Evolutionary conservation across 2,329 filamentous ascomycete species (phyloP), one percentile per base, ranked within the genome.

Genomic region (Alternaria tenuissima): DNA sequence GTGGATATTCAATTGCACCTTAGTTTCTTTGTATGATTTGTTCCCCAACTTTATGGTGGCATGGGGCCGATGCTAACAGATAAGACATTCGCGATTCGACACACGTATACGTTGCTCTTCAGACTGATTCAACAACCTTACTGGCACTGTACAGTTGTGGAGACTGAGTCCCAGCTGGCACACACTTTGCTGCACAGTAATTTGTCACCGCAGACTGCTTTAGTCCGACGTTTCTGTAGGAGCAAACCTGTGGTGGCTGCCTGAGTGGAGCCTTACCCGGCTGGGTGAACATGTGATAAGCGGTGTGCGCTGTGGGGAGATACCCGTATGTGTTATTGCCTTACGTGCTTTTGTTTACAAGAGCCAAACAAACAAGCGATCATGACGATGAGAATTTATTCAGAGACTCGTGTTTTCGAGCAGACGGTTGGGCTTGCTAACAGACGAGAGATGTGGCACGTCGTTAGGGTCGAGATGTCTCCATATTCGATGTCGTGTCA

Each of bases 121-220:
- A 28, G 34, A 24, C 20, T 36, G 46, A 24, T n/a, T 49, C 20
- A 49, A 38, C 34, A 14, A 28, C 22, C 18, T 20, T 3, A 12
- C 22, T 36, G 20, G 34, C 26, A 24, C 18, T 22, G 41, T 18
- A 58, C 51, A 34, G 30, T 44, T 38, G 32, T 49, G 46, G 20
- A 49, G 24, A 9, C 16, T 20, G 20, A 22, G 16, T 24, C 30
- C 20, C 34, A 52, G 18, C 28, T 30, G 30, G 26, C 47, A 47
- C 20, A 52, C 30, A n/a, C 44, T 24, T 30, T 22, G 52, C 43
- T 41, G 28, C 22, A 30, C 30, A 26, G 9, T 18, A 34, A 57
- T 60, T 60, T 57, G 57, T 60, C 57, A 60, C 32, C 47, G 24
- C 14, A 16, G 36, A n/a, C 39, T 26, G 39, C 39, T 44, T 44